These are phyloP conservation scores for Secale cereale DNA, from an alignment of 176 grass and related monocot genomes.

Conservation along the genomic window DNA sequence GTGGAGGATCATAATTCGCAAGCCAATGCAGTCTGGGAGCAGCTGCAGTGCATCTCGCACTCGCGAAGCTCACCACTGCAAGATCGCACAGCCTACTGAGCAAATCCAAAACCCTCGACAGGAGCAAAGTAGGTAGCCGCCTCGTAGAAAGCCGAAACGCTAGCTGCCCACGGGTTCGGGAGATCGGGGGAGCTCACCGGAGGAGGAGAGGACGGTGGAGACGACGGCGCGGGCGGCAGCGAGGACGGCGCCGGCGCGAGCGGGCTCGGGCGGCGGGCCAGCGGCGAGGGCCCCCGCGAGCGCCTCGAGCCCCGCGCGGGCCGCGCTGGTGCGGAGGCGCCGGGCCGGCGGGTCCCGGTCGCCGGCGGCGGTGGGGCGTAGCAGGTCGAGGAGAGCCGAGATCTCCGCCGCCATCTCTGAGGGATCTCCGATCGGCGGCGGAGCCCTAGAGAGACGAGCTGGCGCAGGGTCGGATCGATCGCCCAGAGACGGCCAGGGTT, in stretches of 20 bases:
- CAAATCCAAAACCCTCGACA: constrained; percentile 11
- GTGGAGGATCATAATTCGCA: not conserved
- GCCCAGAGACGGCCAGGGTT: constrained; percentile 22
- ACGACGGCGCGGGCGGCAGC: constrained; percentile 37
- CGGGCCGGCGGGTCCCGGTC: constrained; percentile 23
- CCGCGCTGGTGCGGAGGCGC: constrained; percentile 19
- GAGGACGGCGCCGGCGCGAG: constrained; percentile 27
- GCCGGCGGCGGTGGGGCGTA: constrained; percentile 10
- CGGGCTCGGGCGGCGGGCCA: constrained; percentile 17
- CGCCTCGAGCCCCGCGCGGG: constrained; percentile 33
- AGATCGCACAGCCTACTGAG: not conserved
- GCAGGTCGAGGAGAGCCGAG: constrained; percentile 42
- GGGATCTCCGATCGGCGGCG: constrained; percentile 40
- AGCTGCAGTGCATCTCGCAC: not conserved
- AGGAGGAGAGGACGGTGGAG: constrained; percentile 33
- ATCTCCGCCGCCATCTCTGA: constrained; percentile 50
- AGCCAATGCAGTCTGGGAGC: not conserved
- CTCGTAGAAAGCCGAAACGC: not conserved
- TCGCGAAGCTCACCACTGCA: not conserved
- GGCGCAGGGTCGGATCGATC: not conserved
- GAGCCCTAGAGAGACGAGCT: not conserved
- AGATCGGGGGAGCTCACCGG: constrained; percentile 28
- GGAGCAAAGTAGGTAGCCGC: not conserved
- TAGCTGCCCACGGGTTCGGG: not conserved
- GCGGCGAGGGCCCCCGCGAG: constrained; percentile 38